These are phyloP conservation scores for Peronosclerospora sorghi DNA, from an alignment of 352 stramenopile species.

Conservation along the genomic window DNA sequence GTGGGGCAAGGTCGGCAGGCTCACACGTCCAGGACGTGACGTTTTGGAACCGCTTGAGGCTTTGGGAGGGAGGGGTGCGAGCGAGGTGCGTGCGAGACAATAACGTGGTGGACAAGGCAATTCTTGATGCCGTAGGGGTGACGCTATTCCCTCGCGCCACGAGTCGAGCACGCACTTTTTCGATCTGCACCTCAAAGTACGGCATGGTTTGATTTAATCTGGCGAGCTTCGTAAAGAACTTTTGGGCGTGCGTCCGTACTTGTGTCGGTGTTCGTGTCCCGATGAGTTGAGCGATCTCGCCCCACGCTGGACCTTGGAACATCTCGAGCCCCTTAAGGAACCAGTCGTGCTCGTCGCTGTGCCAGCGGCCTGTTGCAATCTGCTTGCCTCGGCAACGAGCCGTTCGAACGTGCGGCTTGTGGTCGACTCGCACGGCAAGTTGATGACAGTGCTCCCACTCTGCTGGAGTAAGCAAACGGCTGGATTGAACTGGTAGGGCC, in stretches of 20 bases:
- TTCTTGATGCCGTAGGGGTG: slow-evolving; percentile 22
- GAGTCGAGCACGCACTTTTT: slow-evolving; percentile 51
- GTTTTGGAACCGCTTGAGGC: slow-evolving; percentile 13
- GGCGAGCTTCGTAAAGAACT: slow-evolving; percentile 84
- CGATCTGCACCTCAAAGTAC: slow-evolving; percentile 68
- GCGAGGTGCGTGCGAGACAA: slow-evolving; percentile 36
- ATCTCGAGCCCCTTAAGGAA: slow-evolving; percentile 76
- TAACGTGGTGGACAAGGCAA: slow-evolving; percentile 23
- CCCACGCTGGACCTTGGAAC: slow-evolving; percentile 70
- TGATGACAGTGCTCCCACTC: too few species aligned
- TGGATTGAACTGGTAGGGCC: too few species aligned
- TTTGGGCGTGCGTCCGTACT: slow-evolving; percentile 79
- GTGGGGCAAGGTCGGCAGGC: not conserved
- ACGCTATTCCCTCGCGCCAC: slow-evolving; percentile 40
- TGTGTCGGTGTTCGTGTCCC: slow-evolving; percentile 76
- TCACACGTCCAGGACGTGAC: slow-evolving; percentile 5
- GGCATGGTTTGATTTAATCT: slow-evolving; percentile 60
- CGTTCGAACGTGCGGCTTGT: too few species aligned
- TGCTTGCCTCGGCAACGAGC: slow-evolving; percentile 30
- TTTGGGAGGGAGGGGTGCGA: slow-evolving; percentile 10
- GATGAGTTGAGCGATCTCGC: slow-evolving; percentile 76
- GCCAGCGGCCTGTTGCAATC: slow-evolving; percentile 69
- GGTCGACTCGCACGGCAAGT: too few species aligned
- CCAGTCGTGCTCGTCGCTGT: slow-evolving; percentile 55
- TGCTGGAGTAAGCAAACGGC: too few species aligned